Evolutionary conservation across 2,329 filamentous ascomycete genomes (phyloP).

Genomic region (Alternaria rosae): DNA sequence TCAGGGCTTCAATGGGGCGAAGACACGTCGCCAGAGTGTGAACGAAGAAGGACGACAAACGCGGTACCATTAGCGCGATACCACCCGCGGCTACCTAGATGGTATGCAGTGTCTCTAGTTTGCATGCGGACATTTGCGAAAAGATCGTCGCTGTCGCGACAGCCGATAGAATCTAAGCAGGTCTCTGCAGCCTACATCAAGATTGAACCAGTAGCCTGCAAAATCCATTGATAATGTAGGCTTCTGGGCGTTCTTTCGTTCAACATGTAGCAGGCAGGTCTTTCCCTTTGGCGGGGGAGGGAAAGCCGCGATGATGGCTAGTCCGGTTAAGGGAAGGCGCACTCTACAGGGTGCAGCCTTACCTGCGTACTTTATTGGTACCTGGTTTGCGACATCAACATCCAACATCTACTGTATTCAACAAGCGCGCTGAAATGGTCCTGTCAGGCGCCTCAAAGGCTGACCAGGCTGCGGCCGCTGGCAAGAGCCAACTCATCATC

Average conservation of each 20-base stretch:
- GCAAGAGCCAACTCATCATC: slow-evolving; percentile 38
- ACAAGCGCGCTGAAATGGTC: slow-evolving; percentile 27
- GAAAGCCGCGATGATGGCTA: not conserved
- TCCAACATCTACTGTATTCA: slow-evolving; percentile 1
- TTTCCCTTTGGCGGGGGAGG: no score
- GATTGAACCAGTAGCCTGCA: no score
- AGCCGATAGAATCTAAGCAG: not conserved
- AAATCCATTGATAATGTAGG: no score
- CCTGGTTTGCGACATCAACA: not conserved
- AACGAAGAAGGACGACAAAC: not conserved
- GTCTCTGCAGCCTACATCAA: not conserved
- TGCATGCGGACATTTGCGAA: not conserved
- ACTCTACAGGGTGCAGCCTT: not conserved
- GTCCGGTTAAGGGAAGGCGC: not conserved
- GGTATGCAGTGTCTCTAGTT: not conserved
- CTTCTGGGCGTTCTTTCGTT: no score
- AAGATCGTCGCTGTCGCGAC: slow-evolving; percentile 11
- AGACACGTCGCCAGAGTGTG: not conserved
- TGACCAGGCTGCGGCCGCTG: not conserved
- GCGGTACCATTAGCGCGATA: not conserved
- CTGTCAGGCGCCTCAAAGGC: slow-evolving; percentile 4
- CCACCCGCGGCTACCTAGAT: not conserved
- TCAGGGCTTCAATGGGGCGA: not conserved
- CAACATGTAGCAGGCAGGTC: no score
- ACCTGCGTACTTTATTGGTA: not conserved